Base-by-base conservation (phyloP, 345 rosid genomes). In the Hypericum androsaemum region DNA sequence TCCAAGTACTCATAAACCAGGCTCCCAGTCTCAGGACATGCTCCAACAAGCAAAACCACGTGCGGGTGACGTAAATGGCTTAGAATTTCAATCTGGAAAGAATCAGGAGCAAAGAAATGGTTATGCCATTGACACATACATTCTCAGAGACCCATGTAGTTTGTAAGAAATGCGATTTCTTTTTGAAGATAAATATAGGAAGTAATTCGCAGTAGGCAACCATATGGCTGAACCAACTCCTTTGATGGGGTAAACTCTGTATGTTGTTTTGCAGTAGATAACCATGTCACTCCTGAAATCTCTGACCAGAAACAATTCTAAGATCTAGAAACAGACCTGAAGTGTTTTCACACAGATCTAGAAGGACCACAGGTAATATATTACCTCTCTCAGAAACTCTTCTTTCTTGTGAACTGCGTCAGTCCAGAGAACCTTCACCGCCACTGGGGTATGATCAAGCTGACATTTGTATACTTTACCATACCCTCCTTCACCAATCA, bases 401-500 rank as follows among this genome's bases (percentile, higher is more conserved):
- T 78, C 80, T 70, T 77, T 78, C 72, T 77, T 78, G 57, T 74
- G 74, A 46, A 68, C 17, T 15, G 80, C 68, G 74, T 81, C 83
- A 0, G 81, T 53, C 47, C 54, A 52, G 50, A 89, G 77, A 74
- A 86, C 78, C 78, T 89, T 86, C 37, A 86, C 71, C 64, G 97
- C 97, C 6, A 79, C 95, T 14, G 90, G 89, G 12, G 86, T 86
- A 59, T 68, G 88, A 65, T 89, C 78, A 22, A 89, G 84, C 54
- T 61, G 72, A 80, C 95, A 75, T 72, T 75, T 83, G 73, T 89
- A 89, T 39, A 89, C 94, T 66, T 80, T 81, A 8, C 95, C 95
- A n/a, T 78, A 89, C 41, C 80, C 82, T 71, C 97, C 97, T 71
- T 81, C 81, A 22, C 95, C 97, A 50, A 89, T 86, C 52, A 86